These are phyloP conservation scores for Paraphaeosphaeria sporulosa DNA, from an alignment of 2,329 filamentous ascomycete species.

Conservation along the genomic window DNA sequence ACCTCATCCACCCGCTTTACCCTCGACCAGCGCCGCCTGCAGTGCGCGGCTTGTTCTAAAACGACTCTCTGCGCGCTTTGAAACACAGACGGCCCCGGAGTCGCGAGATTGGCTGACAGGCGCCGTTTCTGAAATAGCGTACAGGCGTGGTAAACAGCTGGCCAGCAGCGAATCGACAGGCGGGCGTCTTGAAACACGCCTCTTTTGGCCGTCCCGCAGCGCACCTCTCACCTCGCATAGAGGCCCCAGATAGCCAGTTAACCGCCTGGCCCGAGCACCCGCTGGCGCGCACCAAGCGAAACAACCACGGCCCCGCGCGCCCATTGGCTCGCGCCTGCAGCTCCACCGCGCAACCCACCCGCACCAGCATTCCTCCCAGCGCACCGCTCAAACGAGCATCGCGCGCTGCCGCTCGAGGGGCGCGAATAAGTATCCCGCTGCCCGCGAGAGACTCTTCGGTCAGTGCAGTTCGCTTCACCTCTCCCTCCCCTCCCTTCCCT, in stretches of 20 bases:
- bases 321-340: constrained; percentile 40
- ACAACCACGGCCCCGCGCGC: constrained; percentile 21
- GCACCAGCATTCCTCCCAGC: constrained; percentile 34
- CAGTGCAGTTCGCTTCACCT: constrained; percentile 34
- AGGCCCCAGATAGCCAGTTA: constrained; percentile 40
- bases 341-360: constrained; percentile 24
- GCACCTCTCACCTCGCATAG: constrained; percentile 36
- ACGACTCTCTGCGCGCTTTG: constrained; percentile 36
- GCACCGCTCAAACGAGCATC: constrained; percentile 24
- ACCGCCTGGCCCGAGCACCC: constrained; percentile 37
- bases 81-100: constrained; percentile 37
- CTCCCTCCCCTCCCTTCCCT: constrained; percentile 25
- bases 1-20: constrained; percentile 14
- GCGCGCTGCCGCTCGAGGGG: constrained; percentile 14
- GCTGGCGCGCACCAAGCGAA: constrained; percentile 41
- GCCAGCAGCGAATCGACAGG: constrained; percentile 31
- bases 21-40: constrained; percentile 16
- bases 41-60: constrained; percentile 38
- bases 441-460: constrained; percentile 35
- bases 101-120: constrained; percentile 44
- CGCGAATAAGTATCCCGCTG: constrained; percentile 42
- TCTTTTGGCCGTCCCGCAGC: constrained; percentile 39
- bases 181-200: constrained; percentile 45
- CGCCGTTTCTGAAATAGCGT: constrained; percentile 35
- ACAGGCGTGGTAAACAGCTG: constrained; percentile 34